Evolutionary conservation across 306 rosid genomes (phyloP), one percentile per base, ranked within the genome.

Genomic region (Vicia villosa): DNA sequence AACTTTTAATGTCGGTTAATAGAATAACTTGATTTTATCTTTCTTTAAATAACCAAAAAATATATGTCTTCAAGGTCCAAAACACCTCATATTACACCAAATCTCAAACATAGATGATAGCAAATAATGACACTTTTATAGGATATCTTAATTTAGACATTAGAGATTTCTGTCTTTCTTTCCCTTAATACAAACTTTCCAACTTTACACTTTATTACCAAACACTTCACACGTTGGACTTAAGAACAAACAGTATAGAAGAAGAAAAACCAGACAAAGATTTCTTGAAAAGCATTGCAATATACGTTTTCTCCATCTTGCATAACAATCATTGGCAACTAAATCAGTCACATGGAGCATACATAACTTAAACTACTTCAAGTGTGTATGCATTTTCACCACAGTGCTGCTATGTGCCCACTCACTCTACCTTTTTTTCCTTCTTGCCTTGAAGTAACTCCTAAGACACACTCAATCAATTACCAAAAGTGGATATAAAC

Each of bases 381-480:
- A 51, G 30, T 74, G 77, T 20, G 64, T 58, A 38, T 61, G 43
- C 78, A 73, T 56, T 57, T 70, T 64, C 24, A 46, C 21, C 58
- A 72, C 60, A 42, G 43, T 75, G 74, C 40, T 22, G 74, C 40
- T 22, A 20, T 15, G 42, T 22, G 21, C 14, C 69, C 76, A 68
- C 75, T 73, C 67, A 71, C 74, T 15, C 49, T 70, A 16, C 64
- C 69, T 72, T 77, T 76, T n/a, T 58, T 13, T 63, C 24, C 77
- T 15, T 65, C 69, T 81, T 80, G 46, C 66, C 81, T 75, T 77
- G 66, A 49, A 85, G 90, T 89, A 45, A 65, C 84, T 72, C 86
- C 80, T 32, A 92, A 89, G 98, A 79, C 81, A 87, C 81, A 82
- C 74, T 73, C 84, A 83, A 47, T 62, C 50, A 49, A 68, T 47